Conservation (phyloP, 352 stramenopile genomes). For the Blastocystis sp. region DNA sequence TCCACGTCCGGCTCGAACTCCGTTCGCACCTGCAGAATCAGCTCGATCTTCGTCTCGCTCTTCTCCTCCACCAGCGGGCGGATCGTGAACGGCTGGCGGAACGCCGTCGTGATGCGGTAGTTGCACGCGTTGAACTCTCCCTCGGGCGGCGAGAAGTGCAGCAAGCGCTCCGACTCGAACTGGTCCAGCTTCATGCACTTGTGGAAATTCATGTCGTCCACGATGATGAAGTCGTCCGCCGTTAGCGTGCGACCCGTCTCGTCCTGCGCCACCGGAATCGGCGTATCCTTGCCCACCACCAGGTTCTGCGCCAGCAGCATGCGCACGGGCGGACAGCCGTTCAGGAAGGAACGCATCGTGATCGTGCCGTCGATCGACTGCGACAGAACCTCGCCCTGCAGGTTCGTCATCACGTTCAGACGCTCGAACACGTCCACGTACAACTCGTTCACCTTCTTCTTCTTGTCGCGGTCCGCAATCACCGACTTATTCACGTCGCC, state of each 20-base stretch:
- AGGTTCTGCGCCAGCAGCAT: conserved; percentile 91
- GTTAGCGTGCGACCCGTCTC: conserved; percentile 46
- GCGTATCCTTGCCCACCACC: conserved; percentile 75
- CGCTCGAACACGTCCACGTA: conserved; percentile 97
- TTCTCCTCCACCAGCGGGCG: conserved; percentile 89
- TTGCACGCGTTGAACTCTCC: conserved; percentile 86
- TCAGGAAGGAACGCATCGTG: conserved; percentile 90
- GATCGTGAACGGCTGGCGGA: conserved; percentile 88
- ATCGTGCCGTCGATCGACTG: conserved; percentile 90
- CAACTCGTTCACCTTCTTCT: conserved; percentile 84
- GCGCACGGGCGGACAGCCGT: conserved; percentile 86
- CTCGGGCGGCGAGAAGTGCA: conserved; percentile 77
- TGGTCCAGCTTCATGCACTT: conserved; percentile 91
- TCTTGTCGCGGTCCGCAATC: conserved; percentile 60
- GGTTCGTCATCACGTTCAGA: conserved; percentile 89
- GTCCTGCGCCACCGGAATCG: conserved; percentile 3
- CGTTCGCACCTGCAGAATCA: conserved; percentile 63
- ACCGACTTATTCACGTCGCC: conserved; percentile 59
- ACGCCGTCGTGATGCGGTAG: conserved; percentile 92
- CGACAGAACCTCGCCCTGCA: conserved; percentile 88
- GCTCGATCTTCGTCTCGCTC: conserved; percentile 65
- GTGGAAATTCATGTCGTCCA: conserved; percentile 98
- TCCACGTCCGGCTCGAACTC: conserved; percentile 61
- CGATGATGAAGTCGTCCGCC: conserved; percentile 76
- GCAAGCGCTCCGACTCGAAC: conserved; percentile 75